These are phyloP conservation scores for Collybia sp. DNA, from an alignment of 768 basidiomycete species.

Conservation along the genomic window DNA sequence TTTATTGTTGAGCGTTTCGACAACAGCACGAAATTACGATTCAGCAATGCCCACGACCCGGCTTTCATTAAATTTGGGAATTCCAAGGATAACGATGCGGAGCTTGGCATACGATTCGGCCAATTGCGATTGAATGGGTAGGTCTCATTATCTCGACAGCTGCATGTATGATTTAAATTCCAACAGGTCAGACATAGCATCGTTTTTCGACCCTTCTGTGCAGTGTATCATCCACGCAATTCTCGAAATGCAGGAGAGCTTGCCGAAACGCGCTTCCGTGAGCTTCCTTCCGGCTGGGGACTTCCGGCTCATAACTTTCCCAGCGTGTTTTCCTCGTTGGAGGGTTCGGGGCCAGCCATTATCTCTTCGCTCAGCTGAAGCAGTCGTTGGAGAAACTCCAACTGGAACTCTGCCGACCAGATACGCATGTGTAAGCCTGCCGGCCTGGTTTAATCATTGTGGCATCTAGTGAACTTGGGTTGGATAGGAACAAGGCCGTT, in stretches of 20 bases:
- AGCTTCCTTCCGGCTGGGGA: not conserved
- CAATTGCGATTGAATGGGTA: slow-evolving; percentile 31
- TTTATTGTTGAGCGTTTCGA: slow-evolving; percentile 34
- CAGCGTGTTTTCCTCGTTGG: slow-evolving; percentile 43
- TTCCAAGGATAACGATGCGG: slow-evolving; percentile 28
- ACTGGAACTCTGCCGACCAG: slow-evolving; percentile 43
- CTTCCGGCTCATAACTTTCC: not conserved
- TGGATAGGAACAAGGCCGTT: slow-evolving; percentile 23
- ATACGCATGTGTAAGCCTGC: slow-evolving; percentile 48
- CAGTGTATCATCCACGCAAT: slow-evolving; percentile 12
- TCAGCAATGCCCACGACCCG: slow-evolving; percentile 27
- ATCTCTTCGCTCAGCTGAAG: slow-evolving; percentile 41
- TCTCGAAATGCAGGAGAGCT: slow-evolving; percentile 1
- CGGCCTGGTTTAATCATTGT: not conserved
- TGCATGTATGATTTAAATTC: not conserved
- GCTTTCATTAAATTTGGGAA: slow-evolving; percentile 37
- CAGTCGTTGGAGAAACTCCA: slow-evolving; percentile 28
- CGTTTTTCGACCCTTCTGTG: slow-evolving; percentile 16
- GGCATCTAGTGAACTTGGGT: not conserved
- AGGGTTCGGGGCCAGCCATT: slow-evolving; percentile 55
- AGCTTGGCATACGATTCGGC: slow-evolving; percentile 30
- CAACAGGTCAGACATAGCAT: slow-evolving; percentile 10
- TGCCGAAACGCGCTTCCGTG: slow-evolving; percentile 1
- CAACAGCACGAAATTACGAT: slow-evolving; percentile 33
- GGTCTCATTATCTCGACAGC: not conserved